Conservation (phyloP, 148 eudicot species). For the Diospyros kaki region DNA sequence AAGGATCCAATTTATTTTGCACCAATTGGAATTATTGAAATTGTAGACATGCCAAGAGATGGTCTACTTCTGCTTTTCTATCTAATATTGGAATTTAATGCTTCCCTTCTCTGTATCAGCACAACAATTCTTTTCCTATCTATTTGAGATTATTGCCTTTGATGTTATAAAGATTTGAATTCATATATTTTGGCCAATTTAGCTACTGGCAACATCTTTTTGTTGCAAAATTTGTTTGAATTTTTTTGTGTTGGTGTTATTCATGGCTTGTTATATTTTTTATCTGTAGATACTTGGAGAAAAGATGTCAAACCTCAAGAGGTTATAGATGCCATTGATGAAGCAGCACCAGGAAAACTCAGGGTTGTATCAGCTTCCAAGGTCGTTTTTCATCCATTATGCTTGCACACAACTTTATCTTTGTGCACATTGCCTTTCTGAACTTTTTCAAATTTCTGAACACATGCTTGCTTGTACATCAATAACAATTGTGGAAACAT, state of each 20-base stretch:
- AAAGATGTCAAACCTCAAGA: constrained; percentile 66
- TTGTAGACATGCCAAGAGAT: not conserved
- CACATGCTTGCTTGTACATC: not conserved
- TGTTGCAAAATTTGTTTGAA: not conserved
- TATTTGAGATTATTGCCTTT: too few species aligned
- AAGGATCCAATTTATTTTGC: not conserved
- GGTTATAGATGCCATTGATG: constrained; percentile 52
- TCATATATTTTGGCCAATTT: too few species aligned
- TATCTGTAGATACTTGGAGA: constrained; percentile 80
- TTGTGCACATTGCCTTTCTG: not conserved
- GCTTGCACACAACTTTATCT: not conserved
- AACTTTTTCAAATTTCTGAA: constrained; percentile 1
- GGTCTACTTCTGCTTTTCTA: not conserved
- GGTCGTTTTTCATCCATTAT: constrained; percentile 26
- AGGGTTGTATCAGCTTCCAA: constrained; percentile 56
- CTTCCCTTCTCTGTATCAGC: not conserved
- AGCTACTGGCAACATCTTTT: not conserved
- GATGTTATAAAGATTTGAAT: too few species aligned
- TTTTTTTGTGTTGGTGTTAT: too few species aligned
- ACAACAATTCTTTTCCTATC: not conserved
- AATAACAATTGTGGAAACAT: not conserved
- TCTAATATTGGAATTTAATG: not conserved
- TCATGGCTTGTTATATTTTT: too few species aligned
- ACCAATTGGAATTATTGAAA: not conserved
- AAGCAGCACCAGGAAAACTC: constrained; percentile 67